These are phyloP conservation scores for Dentipellis sp. DNA, from an alignment of 768 basidiomycete species.

Conservation along the genomic window DNA sequence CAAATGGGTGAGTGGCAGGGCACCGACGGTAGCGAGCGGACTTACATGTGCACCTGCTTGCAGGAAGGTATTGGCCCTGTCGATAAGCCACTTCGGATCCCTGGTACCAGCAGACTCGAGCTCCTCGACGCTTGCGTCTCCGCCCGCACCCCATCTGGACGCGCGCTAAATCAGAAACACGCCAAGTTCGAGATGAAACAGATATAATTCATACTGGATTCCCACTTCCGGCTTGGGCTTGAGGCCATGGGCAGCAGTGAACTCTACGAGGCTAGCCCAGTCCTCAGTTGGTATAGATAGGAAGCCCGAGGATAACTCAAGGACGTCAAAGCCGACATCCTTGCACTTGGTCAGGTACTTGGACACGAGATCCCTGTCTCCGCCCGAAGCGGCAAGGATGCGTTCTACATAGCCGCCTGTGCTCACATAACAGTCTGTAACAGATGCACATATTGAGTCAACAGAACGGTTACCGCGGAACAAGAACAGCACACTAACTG, in stretches of 20 bases:
- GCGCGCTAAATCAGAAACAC: not conserved
- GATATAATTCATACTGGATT: slow-evolving; percentile 20
- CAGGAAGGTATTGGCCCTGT: slow-evolving; percentile 29
- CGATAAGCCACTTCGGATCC: slow-evolving; percentile 31
- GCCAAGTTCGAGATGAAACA: too few species aligned
- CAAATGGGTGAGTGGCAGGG: not conserved
- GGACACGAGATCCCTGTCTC: slow-evolving; percentile 23
- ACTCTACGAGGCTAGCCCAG: slow-evolving; percentile 31
- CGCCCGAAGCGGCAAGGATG: slow-evolving; percentile 25
- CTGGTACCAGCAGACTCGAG: slow-evolving; percentile 31
- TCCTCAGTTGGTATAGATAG: slow-evolving; percentile 36
- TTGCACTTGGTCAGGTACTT: slow-evolving; percentile 29
- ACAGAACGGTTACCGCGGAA: not conserved
- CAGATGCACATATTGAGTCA: not conserved
- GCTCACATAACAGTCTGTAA: slow-evolving; percentile 26
- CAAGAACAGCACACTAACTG: slow-evolving; percentile 11
- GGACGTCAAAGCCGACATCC: slow-evolving; percentile 33
- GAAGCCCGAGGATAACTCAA: slow-evolving; percentile 36
- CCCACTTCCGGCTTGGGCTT: slow-evolving; percentile 38
- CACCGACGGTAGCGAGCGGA: not conserved
- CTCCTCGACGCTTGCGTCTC: slow-evolving; percentile 29
- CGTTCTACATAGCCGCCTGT: slow-evolving; percentile 35
- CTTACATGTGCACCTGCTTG: slow-evolving; percentile 28
- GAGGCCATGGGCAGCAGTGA: slow-evolving; percentile 28
- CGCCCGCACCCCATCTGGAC: slow-evolving; percentile 31